Conservation (phyloP, 345 rosid genomes). For the Gossypium arboreum region DNA sequence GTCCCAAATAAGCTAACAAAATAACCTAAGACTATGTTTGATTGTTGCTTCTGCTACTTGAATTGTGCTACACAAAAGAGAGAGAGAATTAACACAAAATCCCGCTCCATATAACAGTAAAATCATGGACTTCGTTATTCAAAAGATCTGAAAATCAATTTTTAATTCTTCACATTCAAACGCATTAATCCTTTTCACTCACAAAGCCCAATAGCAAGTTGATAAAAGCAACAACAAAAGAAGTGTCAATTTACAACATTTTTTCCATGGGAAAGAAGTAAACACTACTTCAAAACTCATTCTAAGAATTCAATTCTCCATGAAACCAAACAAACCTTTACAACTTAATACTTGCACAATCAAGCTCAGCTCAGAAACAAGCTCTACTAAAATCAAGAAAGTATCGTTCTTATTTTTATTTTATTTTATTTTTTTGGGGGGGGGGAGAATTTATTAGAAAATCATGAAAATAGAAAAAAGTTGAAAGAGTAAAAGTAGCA, state of each 20-base stretch:
- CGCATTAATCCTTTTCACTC: not conserved
- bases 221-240: not conserved
- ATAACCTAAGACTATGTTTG: not conserved
- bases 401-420: too few relatives aligned
- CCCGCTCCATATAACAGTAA: not conserved
- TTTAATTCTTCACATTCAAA: not conserved
- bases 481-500: conserved; percentile 8
- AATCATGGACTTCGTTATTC: not conserved
- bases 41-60: not conserved
- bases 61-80: not conserved
- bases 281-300: not conserved
- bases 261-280: not conserved
- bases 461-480: not conserved
- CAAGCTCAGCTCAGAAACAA: not conserved
- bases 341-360: not conserved
- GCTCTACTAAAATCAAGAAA: not conserved
- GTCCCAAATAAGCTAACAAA: not conserved
- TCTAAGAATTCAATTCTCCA: not conserved
- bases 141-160: not conserved
- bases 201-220: not conserved
- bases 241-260: not conserved
- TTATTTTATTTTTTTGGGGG: too few relatives aligned
- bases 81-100: not conserved
- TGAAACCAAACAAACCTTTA: conserved; percentile 2
- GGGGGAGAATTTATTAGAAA: not conserved